Evolutionary conservation across 352 stramenopile species (phyloP), one percentile per base, ranked within the genome.

Genomic region (Blastocystis hominis): DNA sequence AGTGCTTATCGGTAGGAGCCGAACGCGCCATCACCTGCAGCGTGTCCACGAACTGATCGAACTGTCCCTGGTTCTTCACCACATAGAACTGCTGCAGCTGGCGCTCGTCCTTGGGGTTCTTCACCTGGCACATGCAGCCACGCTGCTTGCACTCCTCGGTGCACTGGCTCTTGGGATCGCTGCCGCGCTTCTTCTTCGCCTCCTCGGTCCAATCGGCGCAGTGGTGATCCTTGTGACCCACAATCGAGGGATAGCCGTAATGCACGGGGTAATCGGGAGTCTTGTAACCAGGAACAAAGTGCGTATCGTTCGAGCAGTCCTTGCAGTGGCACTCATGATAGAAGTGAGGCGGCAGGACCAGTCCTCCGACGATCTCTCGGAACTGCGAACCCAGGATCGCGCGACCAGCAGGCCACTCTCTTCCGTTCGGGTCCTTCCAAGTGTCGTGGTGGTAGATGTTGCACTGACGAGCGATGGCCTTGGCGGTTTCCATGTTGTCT

Each of bases 401-500:
- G n/a, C 97, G 68, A 1, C 95, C 38, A 30, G 77, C 88, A 3
- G 64, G 86, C 38, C 90, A 86, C 30, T 90, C 86, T n/a, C 77
- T 75, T 53, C 63, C 59, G 72, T 89, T 79, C 7, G 81, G 78
- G 1, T 55, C 64, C 47, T 89, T 88, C 62, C 34, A 89, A 13
- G 75, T 55, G 46, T 88, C 90, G 53, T 91, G 89, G 70, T 89
- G 89, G 40, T 72, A 93, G 90, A 99, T 98, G 30, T 95, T 95
- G 89, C 95, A 97, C 89, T 98, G 92, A 46, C 90, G 91, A 0
- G 96, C 96, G 91, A 99, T 98, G 0, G 95, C 95, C 44, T 93
- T 93, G 17, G 96, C 96, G 24, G 97, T 99, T 79, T 97, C 92
- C 72, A 98, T 95, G 86, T 98, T 98, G 91, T 99, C 97, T 69